A percentile compares a stretch with the other conserved stretches of the same genome.
Evolutionary conservation across 768 basidiomycete species (phyloP).

Genomic region (Lepiota venenata): DNA sequence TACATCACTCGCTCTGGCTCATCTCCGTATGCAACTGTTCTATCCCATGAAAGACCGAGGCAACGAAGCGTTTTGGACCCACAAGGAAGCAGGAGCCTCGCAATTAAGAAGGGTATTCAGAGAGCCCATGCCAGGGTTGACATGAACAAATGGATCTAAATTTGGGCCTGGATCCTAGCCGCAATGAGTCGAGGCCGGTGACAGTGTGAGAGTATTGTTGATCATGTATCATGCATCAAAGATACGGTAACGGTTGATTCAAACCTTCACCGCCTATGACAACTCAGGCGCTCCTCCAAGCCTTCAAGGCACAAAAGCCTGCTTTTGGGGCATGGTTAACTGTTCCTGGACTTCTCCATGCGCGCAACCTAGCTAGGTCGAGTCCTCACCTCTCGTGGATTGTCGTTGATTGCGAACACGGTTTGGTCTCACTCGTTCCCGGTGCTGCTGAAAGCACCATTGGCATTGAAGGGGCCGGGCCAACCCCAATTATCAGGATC

Average conservation of each 20-base stretch:
- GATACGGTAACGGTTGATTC: neutral
- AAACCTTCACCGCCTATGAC: slow-evolving; percentile 33
- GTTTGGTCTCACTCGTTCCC: slow-evolving; percentile 50
- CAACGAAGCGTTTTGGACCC: no score
- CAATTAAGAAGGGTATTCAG: no score
- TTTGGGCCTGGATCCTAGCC: no score
- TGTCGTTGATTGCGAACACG: slow-evolving; percentile 67
- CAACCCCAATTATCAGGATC: slow-evolving; percentile 57
- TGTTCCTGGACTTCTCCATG: slow-evolving; percentile 53
- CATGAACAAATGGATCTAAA: no score
- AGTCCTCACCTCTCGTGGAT: slow-evolving; percentile 60
- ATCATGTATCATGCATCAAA: neutral
- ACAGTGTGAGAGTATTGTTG: no score
- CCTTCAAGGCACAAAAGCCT: slow-evolving; percentile 52
- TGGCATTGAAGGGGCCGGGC: slow-evolving; percentile 50
- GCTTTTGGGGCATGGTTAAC: slow-evolving; percentile 71
- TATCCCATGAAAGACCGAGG: no score
- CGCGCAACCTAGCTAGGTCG: slow-evolving; percentile 55
- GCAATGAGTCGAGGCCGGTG: no score
- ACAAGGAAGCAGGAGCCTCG: no score
- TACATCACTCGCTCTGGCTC: no score
- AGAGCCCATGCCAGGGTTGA: no score
- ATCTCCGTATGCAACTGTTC: no score
- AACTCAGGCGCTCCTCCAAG: slow-evolving; percentile 48
- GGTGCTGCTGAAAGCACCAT: slow-evolving; percentile 53